Percentiles rank a stretch among this genome's conserved stretches.
Evolutionary conservation across 1,284 basidiomycete genomes (phyloP).

Genomic region (Moesziomyces globuligerus): DNA sequence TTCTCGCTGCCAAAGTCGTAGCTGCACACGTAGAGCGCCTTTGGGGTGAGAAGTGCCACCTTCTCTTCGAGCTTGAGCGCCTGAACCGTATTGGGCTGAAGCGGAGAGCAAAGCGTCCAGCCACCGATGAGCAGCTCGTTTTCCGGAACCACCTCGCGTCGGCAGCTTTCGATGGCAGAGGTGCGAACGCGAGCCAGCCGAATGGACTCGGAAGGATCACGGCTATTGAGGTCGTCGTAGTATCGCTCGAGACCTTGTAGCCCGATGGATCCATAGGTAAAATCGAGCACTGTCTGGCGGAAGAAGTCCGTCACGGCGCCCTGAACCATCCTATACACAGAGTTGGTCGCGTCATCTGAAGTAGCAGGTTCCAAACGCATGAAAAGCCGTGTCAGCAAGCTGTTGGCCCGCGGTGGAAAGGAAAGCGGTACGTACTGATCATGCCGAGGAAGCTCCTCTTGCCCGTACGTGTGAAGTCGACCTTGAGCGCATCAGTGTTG

Average conservation of each 20-base stretch:
- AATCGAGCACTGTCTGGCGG: constrained; percentile 73
- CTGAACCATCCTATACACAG: constrained; percentile 53
- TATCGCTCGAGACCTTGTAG: constrained; percentile 48
- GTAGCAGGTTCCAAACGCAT: too few relatives aligned
- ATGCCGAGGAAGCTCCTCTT: constrained; percentile 90
- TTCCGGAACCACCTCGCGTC: constrained; percentile 69
- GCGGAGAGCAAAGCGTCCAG: constrained; percentile 91
- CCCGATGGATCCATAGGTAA: constrained; percentile 43
- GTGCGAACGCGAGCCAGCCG: constrained; percentile 82
- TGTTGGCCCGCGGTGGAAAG: not conserved
- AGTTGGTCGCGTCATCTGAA: constrained; percentile 57
- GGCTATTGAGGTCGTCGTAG: constrained; percentile 75
- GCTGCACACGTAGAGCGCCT: constrained; percentile 75
- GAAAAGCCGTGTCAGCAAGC: not conserved
- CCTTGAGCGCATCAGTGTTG: constrained; percentile 84
- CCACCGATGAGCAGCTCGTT: constrained; percentile 83
- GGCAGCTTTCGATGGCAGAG: constrained; percentile 51
- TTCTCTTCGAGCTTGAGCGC: constrained; percentile 78
- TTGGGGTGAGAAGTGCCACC: constrained; percentile 78
- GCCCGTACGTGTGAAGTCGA: constrained; percentile 91
- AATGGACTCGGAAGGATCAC: constrained; percentile 87
- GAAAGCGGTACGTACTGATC: constrained; percentile 49
- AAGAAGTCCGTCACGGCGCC: constrained; percentile 89
- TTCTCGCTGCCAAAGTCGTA: constrained; percentile 75
- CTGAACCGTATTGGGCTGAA: constrained; percentile 78